Evolutionary conservation across 1,284 basidiomycete genomes (phyloP), one percentile per base, ranked within the genome.

Genomic region (Tilletia walkeri): DNA sequence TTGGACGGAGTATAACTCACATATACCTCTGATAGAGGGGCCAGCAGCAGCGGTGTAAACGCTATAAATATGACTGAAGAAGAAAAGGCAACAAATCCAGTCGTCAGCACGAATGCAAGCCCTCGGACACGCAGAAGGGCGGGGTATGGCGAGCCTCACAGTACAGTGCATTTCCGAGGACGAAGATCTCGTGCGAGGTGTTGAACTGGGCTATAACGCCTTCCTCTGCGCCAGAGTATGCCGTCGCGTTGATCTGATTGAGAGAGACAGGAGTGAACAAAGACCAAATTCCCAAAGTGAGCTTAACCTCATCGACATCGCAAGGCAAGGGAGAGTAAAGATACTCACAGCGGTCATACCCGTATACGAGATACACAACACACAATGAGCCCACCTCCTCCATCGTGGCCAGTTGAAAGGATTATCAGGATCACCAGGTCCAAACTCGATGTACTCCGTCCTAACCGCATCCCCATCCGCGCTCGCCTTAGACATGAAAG

Each of bases 351-450:
- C 79, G 4, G 79, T 80, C 49, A 72, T 74, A 12, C 69, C 73
- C 30, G 78, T 74, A 69, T 78, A 79, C 66, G 73, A 67, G 54
- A 79, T 75, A 53, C 72, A 73, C 45, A 70, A 66, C 0, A 73
- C 69, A 47, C 76, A 72, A 36, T 75, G 69, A 9, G 67, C 50
- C 73, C 76, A 77, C 54, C 69, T 71, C 34, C 73, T 65, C 24
- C 68, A 45, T 30, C 65, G 69, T 10, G 73, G 69, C 78, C 78
- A 79, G 67, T 79, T 79, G 70, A 78, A 75, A 6, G 78, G 78
- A 65, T 79, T 75, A 48, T 76, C 76, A 18, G 72, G 69, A 41
- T 79, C 78, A 41, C 73, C 67, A 2, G 66, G 59, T 5, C 70
- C 65, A 73, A 76, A 79, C 54, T 78, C 76, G 67, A 79, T 76